phyloP scores from a whole-genome alignment of 306 rosid genomes.

The Rosa multiflora region DNA sequence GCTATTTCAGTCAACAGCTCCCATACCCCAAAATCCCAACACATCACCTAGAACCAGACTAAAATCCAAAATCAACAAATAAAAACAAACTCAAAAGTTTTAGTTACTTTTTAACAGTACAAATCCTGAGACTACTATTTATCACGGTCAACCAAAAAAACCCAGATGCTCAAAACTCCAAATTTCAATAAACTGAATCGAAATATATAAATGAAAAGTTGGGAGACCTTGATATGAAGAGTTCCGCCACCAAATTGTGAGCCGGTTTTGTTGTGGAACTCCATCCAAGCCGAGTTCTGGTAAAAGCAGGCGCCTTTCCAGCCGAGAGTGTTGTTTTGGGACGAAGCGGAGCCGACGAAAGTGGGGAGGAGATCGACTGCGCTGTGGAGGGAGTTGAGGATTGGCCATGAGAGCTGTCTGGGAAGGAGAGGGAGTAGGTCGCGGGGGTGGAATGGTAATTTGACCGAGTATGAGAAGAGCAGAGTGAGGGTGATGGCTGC shows the following conservation, averaged over 20 bases:
- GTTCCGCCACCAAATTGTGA: slow-evolving; percentile 87
- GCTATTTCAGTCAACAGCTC: not conserved
- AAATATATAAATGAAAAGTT: not conserved
- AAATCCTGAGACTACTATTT: not conserved
- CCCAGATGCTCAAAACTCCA: not conserved
- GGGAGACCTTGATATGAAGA: slow-evolving; percentile 72
- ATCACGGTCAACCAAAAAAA: not conserved
- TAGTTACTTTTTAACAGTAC: not conserved
- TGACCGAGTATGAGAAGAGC: slow-evolving; percentile 16
- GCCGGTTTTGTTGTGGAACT: slow-evolving; percentile 61
- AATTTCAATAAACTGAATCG: not conserved
- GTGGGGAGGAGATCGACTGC: slow-evolving; percentile 80
- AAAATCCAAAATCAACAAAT: not conserved
- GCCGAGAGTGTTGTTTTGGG: slow-evolving; percentile 20
- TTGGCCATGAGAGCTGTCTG: slow-evolving; percentile 71
- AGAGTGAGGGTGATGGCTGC: slow-evolving; percentile 20
- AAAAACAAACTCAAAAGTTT: not conserved
- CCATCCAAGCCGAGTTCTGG: slow-evolving; percentile 84
- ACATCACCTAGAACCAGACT: not conserved
- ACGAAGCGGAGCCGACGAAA: slow-evolving; percentile 75
- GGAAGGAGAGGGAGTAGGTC: slow-evolving; percentile 86
- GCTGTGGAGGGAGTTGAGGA: slow-evolving; percentile 64
- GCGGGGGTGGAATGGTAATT: slow-evolving; percentile 51
- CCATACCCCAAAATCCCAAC: not conserved
- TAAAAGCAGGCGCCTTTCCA: slow-evolving; percentile 93